These are phyloP conservation scores for Sporisorium sorghi DNA, from an alignment of 1,284 basidiomycete genomes.

Conservation along the genomic window DNA sequence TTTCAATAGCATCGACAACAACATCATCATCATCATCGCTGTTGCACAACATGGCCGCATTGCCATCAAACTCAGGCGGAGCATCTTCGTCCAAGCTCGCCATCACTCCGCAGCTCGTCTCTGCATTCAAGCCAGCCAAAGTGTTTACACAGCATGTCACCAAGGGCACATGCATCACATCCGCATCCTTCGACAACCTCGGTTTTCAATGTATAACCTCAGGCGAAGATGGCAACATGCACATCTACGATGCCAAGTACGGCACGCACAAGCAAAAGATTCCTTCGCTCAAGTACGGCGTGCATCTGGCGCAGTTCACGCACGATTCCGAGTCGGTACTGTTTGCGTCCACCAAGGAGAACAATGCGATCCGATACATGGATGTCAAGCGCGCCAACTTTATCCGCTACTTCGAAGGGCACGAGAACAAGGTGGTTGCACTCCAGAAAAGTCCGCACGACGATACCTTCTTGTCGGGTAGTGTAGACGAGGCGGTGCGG, in stretches of 20 bases:
- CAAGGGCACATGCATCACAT: conserved; percentile 75
- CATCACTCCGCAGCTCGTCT: conserved; percentile 45
- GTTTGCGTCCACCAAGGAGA: conserved; percentile 93
- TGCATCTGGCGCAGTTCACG: conserved; percentile 91
- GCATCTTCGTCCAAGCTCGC: conserved; percentile 19
- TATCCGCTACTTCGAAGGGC: conserved; percentile 92
- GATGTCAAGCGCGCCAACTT: conserved; percentile 96
- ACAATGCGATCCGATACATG: conserved; percentile 92
- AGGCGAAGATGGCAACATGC: conserved; percentile 91
- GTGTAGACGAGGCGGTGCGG: conserved; percentile 92
- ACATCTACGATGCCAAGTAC: conserved; percentile 85
- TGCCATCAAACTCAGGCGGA: too few species aligned
- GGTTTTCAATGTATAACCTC: conserved; percentile 88
- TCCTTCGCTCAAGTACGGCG: conserved; percentile 95
- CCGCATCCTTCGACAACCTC: conserved; percentile 88
- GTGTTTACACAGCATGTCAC: conserved; percentile 75
- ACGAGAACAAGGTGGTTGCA: conserved; percentile 84
- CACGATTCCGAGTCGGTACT: conserved; percentile 87
- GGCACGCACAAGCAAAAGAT: conserved; percentile 85
- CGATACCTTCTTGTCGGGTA: conserved; percentile 94
- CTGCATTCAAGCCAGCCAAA: conserved; percentile 81
- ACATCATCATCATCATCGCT: not conserved
- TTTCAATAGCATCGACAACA: not conserved
- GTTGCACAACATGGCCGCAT: not conserved
- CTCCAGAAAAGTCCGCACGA: conserved; percentile 91